A percentile compares a stretch with the other conserved stretches of the same genome.
Conservation (phyloP, 345 rosid genomes). For the Citropsis articulata region DNA sequence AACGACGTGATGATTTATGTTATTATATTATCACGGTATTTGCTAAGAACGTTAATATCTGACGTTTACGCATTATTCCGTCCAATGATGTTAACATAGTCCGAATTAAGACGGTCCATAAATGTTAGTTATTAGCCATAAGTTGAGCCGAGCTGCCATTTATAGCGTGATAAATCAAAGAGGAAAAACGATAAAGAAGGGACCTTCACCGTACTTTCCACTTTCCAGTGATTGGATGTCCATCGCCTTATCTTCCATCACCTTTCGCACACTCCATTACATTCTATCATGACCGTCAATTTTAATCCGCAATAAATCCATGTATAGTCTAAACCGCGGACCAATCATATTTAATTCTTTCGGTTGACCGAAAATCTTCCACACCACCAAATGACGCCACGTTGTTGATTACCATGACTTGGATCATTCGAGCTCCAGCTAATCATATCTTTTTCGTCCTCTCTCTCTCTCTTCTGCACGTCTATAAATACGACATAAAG, state of each 20-base stretch:
- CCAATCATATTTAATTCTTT: neutral
- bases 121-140: neutral
- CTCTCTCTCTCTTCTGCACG: neutral
- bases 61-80: no score
- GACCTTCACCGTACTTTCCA: neutral
- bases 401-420: neutral
- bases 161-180: neutral
- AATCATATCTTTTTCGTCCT: neutral
- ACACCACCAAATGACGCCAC: neutral
- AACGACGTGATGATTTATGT: no score
- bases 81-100: neutral
- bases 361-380: no score
- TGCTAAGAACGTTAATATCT: no score
- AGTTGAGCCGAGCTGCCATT: neutral
- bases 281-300: conserved; percentile 5
- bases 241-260: neutral
- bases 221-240: neutral
- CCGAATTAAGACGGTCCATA: neutral
- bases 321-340: neutral
- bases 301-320: neutral
- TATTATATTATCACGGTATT: no score
- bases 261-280: neutral
- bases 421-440: neutral
- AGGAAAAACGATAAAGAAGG: no score
- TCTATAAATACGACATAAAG: conserved; percentile 12